Evolutionary conservation across 352 stramenopile genomes (phyloP).

Genomic region (Phytophthora tubulina): DNA sequence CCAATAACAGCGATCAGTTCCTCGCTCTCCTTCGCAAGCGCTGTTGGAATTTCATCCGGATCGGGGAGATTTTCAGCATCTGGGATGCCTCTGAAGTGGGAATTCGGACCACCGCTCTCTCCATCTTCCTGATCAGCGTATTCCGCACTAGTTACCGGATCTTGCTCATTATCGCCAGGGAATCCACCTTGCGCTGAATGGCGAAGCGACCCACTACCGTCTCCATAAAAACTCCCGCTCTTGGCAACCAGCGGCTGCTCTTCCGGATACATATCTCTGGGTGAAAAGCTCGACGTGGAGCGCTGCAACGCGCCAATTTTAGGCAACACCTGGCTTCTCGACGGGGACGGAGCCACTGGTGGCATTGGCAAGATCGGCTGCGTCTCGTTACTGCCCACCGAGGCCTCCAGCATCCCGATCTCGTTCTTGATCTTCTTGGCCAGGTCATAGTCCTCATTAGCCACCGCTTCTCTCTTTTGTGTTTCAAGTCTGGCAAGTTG

Average conservation of each 20-base stretch:
- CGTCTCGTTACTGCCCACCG: constrained; percentile 66
- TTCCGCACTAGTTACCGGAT: constrained; percentile 26
- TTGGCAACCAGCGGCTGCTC: constrained; percentile 35
- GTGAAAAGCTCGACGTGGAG: constrained; percentile 64
- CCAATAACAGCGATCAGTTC: constrained; percentile 83
- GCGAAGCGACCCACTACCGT: constrained; percentile 10
- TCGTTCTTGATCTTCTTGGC: constrained; percentile 93
- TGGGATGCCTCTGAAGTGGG: constrained; percentile 71
- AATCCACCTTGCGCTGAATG: constrained; percentile 29
- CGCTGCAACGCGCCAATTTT: constrained; percentile 45
- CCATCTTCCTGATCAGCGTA: constrained; percentile 28
- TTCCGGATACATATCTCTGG: constrained; percentile 74
- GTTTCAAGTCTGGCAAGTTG: constrained; percentile 88
- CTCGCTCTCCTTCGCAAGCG: constrained; percentile 80
- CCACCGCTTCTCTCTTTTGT: constrained; percentile 90
- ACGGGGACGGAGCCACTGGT: constrained; percentile 27
- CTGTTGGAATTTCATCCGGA: constrained; percentile 72
- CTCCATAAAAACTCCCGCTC: constrained; percentile 27
- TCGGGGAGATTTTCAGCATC: constrained; percentile 77
- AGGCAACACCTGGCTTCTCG: constrained; percentile 59
- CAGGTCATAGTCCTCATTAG: constrained; percentile 93
- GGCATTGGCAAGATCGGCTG: constrained; percentile 62
- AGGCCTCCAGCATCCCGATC: constrained; percentile 76
- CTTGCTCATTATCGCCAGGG: constrained; percentile 27
- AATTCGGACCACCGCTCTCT: constrained; percentile 41